Evolutionary conservation across 1,284 basidiomycete genomes (phyloP), one percentile per base, ranked within the genome.

Genomic region (Earliella scabrosa): DNA sequence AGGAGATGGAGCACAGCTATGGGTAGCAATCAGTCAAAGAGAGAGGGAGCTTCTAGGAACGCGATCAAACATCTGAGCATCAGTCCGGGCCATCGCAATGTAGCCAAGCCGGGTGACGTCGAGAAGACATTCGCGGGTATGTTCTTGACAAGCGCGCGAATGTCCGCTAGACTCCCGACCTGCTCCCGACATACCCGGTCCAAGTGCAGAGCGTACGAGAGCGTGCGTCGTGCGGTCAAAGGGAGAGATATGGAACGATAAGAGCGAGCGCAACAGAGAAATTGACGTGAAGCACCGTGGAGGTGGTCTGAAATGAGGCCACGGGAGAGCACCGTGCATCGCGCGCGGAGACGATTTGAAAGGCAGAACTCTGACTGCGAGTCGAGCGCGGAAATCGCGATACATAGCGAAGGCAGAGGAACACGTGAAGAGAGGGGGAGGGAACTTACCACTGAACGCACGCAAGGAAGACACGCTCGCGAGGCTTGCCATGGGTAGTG

Each of bases 401-500:
- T n/a, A n/a, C n/a, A n/a, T n/a, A n/a, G n/a, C n/a, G n/a, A 39
- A 39, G 2, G 36, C 6, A 20, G n/a, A 16, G n/a, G 6, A 3
- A 14, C 20, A n/a, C n/a, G n/a, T 14, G 24, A 24, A 48, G 14
- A 20, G 26, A 9, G 8, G 8, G 38, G 18, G 14, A 13, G 6
- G 11, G 10, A 6, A 44, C 58, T 48, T 3, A 60, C 59, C 59
- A 60, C 24, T 54, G 59, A 13, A 45, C 21, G 29, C 59, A 60
- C 5, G 59, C 59, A 9, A 60, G 52, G 24, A 47, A 56, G 2
- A 57, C 54, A 31, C 59, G 59, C 40, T 57, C 59, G 32, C 59
- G 59, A 32, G 59, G 59, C 27, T 60, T 60, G 16, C 59, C 59
- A 13, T 51, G 54, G 4, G 59, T 36, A 18, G 59, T 60, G 11